Conservation (phyloP, 2,329 filamentous ascomycete species). For the Polychaeton citri region DNA sequence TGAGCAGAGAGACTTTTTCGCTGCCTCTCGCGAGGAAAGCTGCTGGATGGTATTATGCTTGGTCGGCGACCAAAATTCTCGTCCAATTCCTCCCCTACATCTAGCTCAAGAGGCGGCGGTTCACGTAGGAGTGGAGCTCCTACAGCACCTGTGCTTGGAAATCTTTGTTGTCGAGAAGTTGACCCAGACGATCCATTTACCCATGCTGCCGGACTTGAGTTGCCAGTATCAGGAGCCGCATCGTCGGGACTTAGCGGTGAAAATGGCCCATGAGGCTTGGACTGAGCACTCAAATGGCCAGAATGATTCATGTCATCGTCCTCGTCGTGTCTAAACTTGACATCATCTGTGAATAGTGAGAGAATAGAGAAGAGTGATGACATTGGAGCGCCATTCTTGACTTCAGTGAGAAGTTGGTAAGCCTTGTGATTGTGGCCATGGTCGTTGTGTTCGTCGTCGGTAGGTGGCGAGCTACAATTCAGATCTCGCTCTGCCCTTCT, state of each 20-base stretch:
- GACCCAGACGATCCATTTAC: neutral
- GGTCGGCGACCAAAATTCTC: neutral
- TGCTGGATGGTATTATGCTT: constrained; percentile 1
- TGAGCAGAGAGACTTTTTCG: constrained; percentile 61
- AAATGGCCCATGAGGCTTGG: constrained; percentile 12
- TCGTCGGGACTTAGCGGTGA: neutral
- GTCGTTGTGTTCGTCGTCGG: constrained; percentile 32
- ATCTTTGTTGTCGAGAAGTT: neutral
- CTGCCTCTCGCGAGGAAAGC: constrained; percentile 9
- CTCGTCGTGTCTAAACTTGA: constrained; percentile 58
- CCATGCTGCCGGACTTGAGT: neutral
- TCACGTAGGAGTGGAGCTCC: neutral
- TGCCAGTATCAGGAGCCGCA: neutral
- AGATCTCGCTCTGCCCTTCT: constrained; percentile 30
- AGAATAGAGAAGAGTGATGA: constrained; percentile 96
- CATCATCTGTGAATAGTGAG: constrained; percentile 90
- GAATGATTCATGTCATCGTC: constrained; percentile 40
- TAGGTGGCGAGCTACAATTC: constrained; percentile 27
- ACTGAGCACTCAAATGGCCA: constrained; percentile 9
- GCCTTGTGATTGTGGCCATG: constrained; percentile 65
- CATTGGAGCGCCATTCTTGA: constrained; percentile 96
- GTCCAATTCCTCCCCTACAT: constrained; percentile 19
- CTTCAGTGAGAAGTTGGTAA: constrained; percentile 91
- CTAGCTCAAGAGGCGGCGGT: constrained; percentile 58
- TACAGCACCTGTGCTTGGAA: neutral